Evolutionary conservation across 768 basidiomycete species (phyloP), one percentile per base, ranked within the genome.

Genomic region (Russula sp.): DNA sequence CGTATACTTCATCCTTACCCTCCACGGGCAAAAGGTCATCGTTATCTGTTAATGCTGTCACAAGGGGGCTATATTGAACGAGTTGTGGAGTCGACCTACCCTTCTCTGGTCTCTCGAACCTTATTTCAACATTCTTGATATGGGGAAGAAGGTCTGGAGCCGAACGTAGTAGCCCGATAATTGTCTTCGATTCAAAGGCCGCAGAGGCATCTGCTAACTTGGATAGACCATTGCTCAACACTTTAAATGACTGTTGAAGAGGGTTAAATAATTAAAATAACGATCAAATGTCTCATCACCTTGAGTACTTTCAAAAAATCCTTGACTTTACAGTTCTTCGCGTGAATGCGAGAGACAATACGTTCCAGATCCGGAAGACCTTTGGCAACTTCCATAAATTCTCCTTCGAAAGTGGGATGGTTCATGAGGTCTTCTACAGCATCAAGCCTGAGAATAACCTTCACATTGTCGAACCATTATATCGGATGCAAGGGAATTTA

Each of bases 311-410:
- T 90, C 65, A 88, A 71, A 71, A 99, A 99, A 69, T 97, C 93
- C 66, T 81, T 84, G 63, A 94, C 83, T 71, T 83, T 87, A 74
- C 91, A 91, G 60, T 85, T 90, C 71, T 88, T 93, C 13, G 95
- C 95, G 70, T 98, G 97, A 58, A 98, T 89, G 41, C 97, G 87
- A 11, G 94, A 94, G 10, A 99, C 86, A 60, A 97, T 84, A 14
- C 97, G 90, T 71, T 98, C 93, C 9, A 96, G 80, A 72, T 98
- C 96, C 7, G 94, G 94, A 7, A 97, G 71, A 14, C 87, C 85
- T 73, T 91, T 93, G 9, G 85, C 87, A 22, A 94, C 71, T 53
- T 81, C 79, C 22, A 79, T 81, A 72, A 98, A 98, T 0, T 85
- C 80, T 6, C 76, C 78, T 68, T 90, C 86, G 69, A 94, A 96